These are phyloP conservation scores for Mucuna pruriens DNA, from an alignment of 306 rosid species.

Conservation along the genomic window DNA sequence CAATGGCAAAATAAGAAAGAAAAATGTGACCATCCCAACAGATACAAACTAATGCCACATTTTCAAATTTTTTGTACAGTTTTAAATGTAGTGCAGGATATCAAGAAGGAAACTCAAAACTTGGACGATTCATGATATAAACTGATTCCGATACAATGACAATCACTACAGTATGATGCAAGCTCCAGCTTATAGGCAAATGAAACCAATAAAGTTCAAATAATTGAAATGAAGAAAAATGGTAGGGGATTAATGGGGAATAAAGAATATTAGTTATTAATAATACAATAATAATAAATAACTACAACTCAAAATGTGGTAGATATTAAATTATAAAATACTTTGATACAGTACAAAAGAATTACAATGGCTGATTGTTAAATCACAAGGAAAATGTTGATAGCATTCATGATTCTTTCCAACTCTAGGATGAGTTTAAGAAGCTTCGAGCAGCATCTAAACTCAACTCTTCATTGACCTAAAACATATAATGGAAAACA, in stretches of 20 bases:
- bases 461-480: constrained; percentile 79
- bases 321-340: constrained; percentile 20
- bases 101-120: not conserved
- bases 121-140: not conserved
- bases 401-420: constrained; percentile 22
- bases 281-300: not conserved
- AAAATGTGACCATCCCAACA: not conserved
- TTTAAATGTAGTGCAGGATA: not conserved
- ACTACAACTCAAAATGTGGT: constrained; percentile 20
- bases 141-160: not conserved
- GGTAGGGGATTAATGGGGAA: not conserved
- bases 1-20: too few species aligned
- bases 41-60: not conserved
- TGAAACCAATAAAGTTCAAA: not conserved
- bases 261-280: not conserved
- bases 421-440: constrained; percentile 51
- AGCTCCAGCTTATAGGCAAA: not conserved
- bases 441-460: constrained; percentile 64
- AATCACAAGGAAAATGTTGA: constrained; percentile 33
- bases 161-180: not conserved
- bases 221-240: not conserved
- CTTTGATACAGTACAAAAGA: constrained; percentile 32
- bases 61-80: not conserved
- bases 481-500: not conserved
- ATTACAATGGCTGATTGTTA: constrained; percentile 40